These are phyloP conservation scores for Hylodesmum podocarpum DNA, from an alignment of 306 rosid genomes.

Conservation along the genomic window DNA sequence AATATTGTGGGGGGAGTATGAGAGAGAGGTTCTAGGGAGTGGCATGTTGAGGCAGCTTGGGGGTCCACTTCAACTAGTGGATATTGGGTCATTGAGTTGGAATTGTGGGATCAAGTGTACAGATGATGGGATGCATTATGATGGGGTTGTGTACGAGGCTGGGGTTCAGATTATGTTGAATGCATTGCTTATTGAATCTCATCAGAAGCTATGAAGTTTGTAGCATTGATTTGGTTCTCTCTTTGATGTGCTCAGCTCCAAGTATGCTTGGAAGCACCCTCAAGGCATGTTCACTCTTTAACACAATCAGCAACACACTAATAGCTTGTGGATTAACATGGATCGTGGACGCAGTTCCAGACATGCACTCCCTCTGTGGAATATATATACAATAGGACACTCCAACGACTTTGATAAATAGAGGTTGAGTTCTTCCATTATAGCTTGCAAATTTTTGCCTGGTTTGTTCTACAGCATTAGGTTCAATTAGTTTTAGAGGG, in stretches of 20 bases:
- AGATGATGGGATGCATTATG: conserved; percentile 92
- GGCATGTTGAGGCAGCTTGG: conserved; percentile 57
- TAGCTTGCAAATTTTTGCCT: conserved; percentile 27
- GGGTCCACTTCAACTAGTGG: conserved; percentile 75
- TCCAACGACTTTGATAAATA: conserved; percentile 33
- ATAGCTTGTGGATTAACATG: too few relatives aligned
- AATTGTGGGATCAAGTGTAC: conserved; percentile 90
- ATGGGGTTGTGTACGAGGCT: conserved; percentile 76
- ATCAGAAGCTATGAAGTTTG: conserved; percentile 76
- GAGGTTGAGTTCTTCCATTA: conserved; percentile 40
- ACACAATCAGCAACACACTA: too few relatives aligned
- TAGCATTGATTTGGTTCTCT: conserved; percentile 17
- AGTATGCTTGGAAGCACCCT: too few relatives aligned
- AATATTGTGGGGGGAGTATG: conserved; percentile 56
- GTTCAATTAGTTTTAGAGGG: conserved; percentile 43
- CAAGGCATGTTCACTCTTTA: too few relatives aligned
- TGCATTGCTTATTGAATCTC: conserved; percentile 92
- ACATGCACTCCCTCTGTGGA: background rate
- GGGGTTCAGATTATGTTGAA: conserved; percentile 75
- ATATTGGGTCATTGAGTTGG: conserved; percentile 83
- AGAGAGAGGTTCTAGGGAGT: conserved; percentile 50
- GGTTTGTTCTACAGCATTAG: conserved; percentile 14
- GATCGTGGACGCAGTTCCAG: too few relatives aligned
- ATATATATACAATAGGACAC: conserved; percentile 38
- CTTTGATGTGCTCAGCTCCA: conserved; percentile 17